Evolutionary conservation across 1,284 basidiomycete species (phyloP).

Genomic region (Apiotrichum sp.): DNA sequence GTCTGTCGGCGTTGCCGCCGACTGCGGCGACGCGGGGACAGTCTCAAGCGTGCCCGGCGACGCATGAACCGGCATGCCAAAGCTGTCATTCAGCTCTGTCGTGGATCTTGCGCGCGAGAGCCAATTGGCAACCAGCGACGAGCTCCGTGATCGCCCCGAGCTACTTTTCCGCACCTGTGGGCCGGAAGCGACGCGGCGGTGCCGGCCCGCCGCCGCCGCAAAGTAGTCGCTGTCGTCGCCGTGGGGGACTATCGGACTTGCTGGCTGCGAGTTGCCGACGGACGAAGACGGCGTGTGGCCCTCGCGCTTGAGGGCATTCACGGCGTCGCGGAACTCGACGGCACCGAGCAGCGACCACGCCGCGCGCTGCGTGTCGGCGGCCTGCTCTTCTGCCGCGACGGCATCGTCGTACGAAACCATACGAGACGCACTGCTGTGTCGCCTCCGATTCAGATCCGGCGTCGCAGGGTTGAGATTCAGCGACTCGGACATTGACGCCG

Average conservation of each 20-base stretch:
- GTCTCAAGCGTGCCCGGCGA: neutral
- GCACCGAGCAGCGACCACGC: conserved; percentile 18
- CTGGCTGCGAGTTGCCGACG: neutral
- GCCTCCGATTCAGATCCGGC: neutral
- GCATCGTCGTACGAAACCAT: neutral
- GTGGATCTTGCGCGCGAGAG: neutral
- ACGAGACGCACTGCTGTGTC: neutral
- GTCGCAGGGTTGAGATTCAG: neutral
- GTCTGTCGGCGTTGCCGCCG: neutral
- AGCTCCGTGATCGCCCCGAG: neutral
- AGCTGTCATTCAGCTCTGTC: neutral
- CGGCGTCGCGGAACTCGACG: conserved; percentile 48
- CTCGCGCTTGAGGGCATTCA: conserved; percentile 62
- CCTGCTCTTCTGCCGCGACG: conserved; percentile 2
- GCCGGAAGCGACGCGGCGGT: conserved; percentile 5
- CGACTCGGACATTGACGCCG: neutral
- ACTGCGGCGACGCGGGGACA: conserved; percentile 1
- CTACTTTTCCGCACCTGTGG: neutral
- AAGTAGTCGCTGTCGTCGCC: conserved; percentile 8
- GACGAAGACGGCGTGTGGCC: conserved; percentile 25
- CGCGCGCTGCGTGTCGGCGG: conserved; percentile 24
- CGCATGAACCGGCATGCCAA: no score
- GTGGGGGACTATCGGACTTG: neutral
- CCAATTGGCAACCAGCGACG: neutral
- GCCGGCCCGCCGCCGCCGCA: neutral